A percentile compares a stretch with the other conserved stretches of the same genome.
Conservation (phyloP, 495 filamentous ascomycete species). For the Xylaria cubensis region DNA sequence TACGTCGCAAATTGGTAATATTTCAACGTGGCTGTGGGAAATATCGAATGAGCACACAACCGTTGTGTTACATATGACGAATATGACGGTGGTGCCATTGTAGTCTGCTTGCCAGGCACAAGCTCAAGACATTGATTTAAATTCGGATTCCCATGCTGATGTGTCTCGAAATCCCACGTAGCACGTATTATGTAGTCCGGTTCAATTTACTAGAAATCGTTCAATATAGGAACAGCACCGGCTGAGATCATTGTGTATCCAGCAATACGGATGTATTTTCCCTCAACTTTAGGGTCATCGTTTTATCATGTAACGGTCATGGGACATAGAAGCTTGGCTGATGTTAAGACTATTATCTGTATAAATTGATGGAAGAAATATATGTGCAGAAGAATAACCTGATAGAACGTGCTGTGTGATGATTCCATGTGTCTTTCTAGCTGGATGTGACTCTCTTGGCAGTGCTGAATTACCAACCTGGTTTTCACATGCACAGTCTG, state of each 20-base stretch:
- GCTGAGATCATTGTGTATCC: background rate
- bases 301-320: background rate
- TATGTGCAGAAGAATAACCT: no score
- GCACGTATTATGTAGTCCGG: background rate
- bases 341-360: no score
- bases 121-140: background rate
- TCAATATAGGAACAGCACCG: background rate
- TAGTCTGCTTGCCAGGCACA: background rate
- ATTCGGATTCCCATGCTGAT: background rate
- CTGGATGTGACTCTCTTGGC: slow-evolving; percentile 4
- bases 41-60: background rate
- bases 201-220: background rate
- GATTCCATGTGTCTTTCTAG: background rate
- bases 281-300: background rate
- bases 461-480: background rate
- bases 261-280: background rate
- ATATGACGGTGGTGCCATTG: background rate
- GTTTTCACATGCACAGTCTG: background rate
- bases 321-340: no score
- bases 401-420: background rate
- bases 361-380: no score
- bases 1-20: background rate
- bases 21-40: background rate
- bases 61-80: background rate
- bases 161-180: background rate